These are phyloP conservation scores for Pyrenula massariospora DNA, from an alignment of 495 filamentous ascomycete species.

Conservation along the genomic window DNA sequence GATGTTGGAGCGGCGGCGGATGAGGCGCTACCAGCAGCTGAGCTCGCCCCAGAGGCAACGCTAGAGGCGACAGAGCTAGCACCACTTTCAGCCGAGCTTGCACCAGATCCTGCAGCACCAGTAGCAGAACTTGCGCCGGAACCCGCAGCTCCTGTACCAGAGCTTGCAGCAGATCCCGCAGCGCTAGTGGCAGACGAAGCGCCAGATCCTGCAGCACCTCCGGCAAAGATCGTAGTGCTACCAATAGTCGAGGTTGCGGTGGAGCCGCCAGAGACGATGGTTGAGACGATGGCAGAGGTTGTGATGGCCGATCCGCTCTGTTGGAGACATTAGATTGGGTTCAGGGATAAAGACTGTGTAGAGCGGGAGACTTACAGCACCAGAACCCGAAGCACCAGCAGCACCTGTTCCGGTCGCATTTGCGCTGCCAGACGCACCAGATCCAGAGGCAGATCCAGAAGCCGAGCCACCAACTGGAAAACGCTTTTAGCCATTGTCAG, in stretches of 20 bases:
- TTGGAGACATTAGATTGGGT: not conserved
- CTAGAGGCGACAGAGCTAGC: constrained; percentile 1
- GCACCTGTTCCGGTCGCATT: not conserved
- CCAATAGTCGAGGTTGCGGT: constrained; percentile 11
- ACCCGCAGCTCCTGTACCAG: constrained; percentile 4
- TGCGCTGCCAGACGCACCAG: not conserved
- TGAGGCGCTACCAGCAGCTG: constrained; percentile 7
- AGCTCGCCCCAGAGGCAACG: not conserved
- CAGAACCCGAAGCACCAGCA: not conserved
- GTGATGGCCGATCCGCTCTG: constrained; percentile 2
- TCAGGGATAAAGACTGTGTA: not conserved
- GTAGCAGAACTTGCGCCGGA: constrained; percentile 7
- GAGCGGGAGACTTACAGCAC: not conserved
- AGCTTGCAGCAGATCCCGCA: constrained; percentile 6
- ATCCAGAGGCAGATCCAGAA: not conserved
- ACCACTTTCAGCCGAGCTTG: constrained; percentile 3
- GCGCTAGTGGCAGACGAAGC: constrained; percentile 7
- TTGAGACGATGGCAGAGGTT: constrained; percentile 5
- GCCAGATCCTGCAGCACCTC: constrained; percentile 1
- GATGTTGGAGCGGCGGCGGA: constrained; percentile 10
- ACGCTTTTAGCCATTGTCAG: no score
- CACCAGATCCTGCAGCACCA: constrained; percentile 3
- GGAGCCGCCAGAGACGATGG: constrained; percentile 12
- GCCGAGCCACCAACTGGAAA: not conserved
- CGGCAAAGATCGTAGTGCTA: constrained; percentile 15